Percentiles rank a stretch among this genome's conserved stretches.
phyloP scores from a whole-genome alignment of 2,329 filamentous ascomycete species.

The Fusarium lateritium region DNA sequence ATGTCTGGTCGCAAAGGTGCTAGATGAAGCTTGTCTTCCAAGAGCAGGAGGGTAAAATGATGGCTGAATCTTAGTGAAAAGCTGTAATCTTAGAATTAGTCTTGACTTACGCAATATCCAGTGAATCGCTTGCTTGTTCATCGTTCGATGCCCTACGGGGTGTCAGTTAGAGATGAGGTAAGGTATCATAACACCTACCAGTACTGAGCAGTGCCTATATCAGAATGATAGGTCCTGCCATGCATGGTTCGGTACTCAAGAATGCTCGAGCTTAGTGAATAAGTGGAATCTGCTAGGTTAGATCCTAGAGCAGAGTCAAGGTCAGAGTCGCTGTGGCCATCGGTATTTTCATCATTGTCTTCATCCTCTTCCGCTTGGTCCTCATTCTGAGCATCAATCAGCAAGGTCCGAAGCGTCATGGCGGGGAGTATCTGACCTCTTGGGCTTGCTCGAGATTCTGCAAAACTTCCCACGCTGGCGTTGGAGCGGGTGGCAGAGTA shows the following conservation, averaged over 20 bases:
- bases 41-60: conserved; percentile 10
- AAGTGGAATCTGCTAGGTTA: conserved; percentile 11
- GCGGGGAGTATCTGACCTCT: neutral
- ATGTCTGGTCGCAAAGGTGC: conserved; percentile 7
- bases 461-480: conserved; percentile 20
- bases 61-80: neutral
- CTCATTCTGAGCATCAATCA: neutral
- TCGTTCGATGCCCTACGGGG: conserved; percentile 2
- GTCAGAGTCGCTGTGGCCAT: conserved; percentile 1
- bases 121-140: conserved; percentile 15
- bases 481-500: conserved; percentile 14
- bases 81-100: accelerated
- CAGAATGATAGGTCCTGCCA: conserved; percentile 21
- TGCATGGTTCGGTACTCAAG: conserved; percentile 18
- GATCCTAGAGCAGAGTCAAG: conserved; percentile 20
- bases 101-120: conserved; percentile 17
- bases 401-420: accelerated
- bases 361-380: neutral
- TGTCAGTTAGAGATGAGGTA: accelerated
- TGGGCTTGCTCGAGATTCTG: conserved; percentile 11
- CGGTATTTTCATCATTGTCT: neutral
- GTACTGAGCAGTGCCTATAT: conserved; percentile 12
- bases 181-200: accelerated
- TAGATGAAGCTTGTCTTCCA: conserved; percentile 13
- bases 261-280: conserved; percentile 19